phyloP scores from a whole-genome alignment of 495 filamentous ascomycete genomes.

The Chaetomium fimeti region DNA sequence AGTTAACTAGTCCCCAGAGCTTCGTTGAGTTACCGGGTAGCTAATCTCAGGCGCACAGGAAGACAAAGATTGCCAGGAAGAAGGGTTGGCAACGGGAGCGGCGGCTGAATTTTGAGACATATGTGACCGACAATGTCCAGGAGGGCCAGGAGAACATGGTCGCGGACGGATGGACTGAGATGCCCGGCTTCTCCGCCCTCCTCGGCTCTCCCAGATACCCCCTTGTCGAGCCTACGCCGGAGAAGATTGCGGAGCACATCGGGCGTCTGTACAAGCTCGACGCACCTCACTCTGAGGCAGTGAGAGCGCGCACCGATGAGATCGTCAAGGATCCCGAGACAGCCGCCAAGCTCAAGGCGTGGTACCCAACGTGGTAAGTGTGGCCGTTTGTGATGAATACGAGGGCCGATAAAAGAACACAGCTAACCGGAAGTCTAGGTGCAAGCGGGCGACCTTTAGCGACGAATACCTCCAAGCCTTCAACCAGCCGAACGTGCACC shows the following conservation, averaged over 20 bases:
- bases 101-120: conserved; percentile 37
- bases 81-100: conserved; percentile 49
- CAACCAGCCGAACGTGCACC: conserved; percentile 47
- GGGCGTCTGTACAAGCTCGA: conserved; percentile 35
- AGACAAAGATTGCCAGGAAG: conserved; percentile 37
- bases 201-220: conserved; percentile 29
- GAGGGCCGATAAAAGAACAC: too few species aligned
- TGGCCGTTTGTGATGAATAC: background rate
- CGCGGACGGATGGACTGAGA: conserved; percentile 43
- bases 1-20: background rate
- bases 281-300: conserved; percentile 23
- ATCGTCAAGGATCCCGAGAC: conserved; percentile 46
- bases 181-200: conserved; percentile 32
- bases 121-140: conserved; percentile 30
- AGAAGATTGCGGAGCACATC: conserved; percentile 39
- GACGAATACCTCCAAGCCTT: conserved; percentile 49
- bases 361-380: conserved; percentile 42
- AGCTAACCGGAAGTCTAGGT: conserved; percentile 19
- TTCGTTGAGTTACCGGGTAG: background rate
- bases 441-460: conserved; percentile 50
- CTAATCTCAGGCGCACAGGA: conserved; percentile 8
- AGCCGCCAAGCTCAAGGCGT: conserved; percentile 44
- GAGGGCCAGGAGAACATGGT: conserved; percentile 41
- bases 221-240: conserved; percentile 36
- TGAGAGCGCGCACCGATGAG: conserved; percentile 43